A percentile compares a stretch with the other conserved stretches of the same genome.
These are phyloP conservation scores for Phytophthora sansomeana DNA, from an alignment of 352 stramenopile genomes.

Conservation along the genomic window DNA sequence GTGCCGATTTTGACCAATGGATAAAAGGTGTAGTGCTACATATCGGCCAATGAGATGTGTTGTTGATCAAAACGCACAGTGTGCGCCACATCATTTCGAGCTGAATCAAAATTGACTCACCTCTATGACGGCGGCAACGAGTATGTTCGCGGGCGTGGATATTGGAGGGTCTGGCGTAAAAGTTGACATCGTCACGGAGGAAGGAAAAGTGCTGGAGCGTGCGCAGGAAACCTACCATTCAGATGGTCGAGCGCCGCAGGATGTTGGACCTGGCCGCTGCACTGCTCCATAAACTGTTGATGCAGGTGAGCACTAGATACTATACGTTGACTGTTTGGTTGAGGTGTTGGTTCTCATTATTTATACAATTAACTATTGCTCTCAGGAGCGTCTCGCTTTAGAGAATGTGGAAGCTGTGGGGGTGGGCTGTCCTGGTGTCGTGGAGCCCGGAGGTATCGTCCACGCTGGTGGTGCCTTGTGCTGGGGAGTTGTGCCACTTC, in stretches of 20 bases:
- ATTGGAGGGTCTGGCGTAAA: too few relatives aligned
- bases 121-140: too few relatives aligned
- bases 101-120: too few relatives aligned
- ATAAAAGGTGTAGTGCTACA: not conserved
- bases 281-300: too few relatives aligned
- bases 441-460: conserved; percentile 48
- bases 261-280: too few relatives aligned
- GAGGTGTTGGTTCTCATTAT: too few relatives aligned
- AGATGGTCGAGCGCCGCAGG: not conserved
- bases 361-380: not conserved
- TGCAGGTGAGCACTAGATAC: too few relatives aligned
- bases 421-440: conserved; percentile 58
- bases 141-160: too few relatives aligned
- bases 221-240: not conserved
- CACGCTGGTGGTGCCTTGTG: conserved; percentile 50
- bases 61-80: too few relatives aligned
- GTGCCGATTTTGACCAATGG: conserved; percentile 25
- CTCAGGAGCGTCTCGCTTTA: not conserved
- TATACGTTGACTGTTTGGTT: too few relatives aligned
- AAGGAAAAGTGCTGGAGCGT: not conserved
- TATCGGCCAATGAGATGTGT: conserved; percentile 2
- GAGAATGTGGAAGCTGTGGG: conserved; percentile 44
- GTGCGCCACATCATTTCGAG: too few relatives aligned
- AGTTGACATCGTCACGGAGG: too few relatives aligned
- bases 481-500: conserved; percentile 61